Percentiles rank a stretch among this genome's conserved stretches.
phyloP scores from a whole-genome alignment of 108 stramenopile genomes.

The Cylindrotheca fusiformis region DNA sequence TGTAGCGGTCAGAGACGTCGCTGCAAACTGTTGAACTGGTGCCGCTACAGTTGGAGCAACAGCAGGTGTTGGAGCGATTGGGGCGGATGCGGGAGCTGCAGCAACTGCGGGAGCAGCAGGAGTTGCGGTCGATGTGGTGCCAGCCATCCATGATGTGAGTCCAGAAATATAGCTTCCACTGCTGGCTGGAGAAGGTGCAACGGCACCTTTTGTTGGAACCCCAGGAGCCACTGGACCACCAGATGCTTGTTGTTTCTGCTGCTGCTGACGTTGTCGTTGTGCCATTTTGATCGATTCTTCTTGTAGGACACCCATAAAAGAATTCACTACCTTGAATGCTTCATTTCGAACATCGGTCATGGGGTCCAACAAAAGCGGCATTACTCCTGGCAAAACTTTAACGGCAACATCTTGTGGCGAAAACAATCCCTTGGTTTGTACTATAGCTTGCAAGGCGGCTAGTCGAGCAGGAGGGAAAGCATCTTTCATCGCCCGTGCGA shows the following conservation, averaged over 20 bases:
- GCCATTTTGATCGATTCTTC: conserved; percentile 57
- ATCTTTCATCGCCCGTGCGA: conserved; percentile 76
- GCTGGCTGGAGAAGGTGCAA: conserved; percentile 10
- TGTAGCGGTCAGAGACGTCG: conserved; percentile 14
- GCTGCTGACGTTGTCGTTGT: conserved; percentile 35
- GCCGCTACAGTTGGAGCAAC: conserved; percentile 14
- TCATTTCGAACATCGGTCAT: conserved; percentile 67
- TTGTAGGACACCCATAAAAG: conserved; percentile 49
- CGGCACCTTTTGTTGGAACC: conserved; percentile 35
- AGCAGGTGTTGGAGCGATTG: conserved; percentile 13
- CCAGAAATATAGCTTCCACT: conserved; percentile 57
- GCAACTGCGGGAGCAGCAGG: conserved; percentile 14
- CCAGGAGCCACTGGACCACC: conserved; percentile 8
- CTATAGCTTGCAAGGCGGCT: conserved; percentile 51
- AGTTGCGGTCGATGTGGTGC: conserved; percentile 25
- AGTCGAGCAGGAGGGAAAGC: conserved; percentile 79
- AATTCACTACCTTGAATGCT: conserved; percentile 68
- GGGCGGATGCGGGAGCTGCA: conserved; percentile 1
- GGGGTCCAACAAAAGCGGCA: conserved; percentile 67
- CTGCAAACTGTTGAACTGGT: conserved; percentile 11
- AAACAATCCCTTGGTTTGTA: conserved; percentile 57
- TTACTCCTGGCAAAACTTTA: conserved; percentile 66
- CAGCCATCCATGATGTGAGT: conserved; percentile 74
- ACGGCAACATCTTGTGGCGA: conserved; percentile 50
- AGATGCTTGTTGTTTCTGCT: conserved; percentile 10